Evolutionary conservation across 2,329 filamentous ascomycete genomes (phyloP), one percentile per base, ranked within the genome.

Genomic region (Microthyrium microscopicum): DNA sequence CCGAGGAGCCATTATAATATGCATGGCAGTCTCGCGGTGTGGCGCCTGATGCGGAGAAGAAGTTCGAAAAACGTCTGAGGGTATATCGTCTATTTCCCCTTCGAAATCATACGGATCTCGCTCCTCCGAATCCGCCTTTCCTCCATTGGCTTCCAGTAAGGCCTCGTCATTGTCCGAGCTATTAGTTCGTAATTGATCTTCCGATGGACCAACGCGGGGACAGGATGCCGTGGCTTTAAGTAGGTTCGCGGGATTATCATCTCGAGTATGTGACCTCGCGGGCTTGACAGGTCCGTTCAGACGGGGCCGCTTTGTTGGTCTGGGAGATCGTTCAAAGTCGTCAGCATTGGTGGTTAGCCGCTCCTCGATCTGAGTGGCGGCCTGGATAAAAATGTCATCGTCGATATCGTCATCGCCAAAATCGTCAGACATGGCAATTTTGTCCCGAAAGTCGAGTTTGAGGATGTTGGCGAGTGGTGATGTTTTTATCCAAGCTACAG

Each of bases 301-400:
- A 8, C 16, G 9, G 8, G 8, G 8, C 9, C 56, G 48, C 44
- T 58, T 60, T 35, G 42, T 39, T 18, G 51, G 46, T 35, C 51
- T 45, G 35, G 52, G 49, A 33, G 50, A 55, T 25, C 42, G 32
- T 24, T 40, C 51, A 40, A 54, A 54, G 45, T 44, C 38, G 31
- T 45, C 41, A 3, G 44, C 45, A n/a, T n/a, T n/a, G 6, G 44
- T 32, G 4, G 33, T 13, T 24, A 43, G 43, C 35, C 46, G 42
- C 19, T 45, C 44, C 43, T 56, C 54, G 4, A 53, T 53, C 40
- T 73, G 66, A 24, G 67, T 71, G 16, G 73, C 60, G 5, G 66
- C 73, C 22, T 65, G 56, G 28, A 78, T 60, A 38, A 80, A 56
- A 42, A 77, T 74, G 44, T 76, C 74, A 39, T 80, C 75, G n/a